These are phyloP conservation scores for Bothriochloa decipiens DNA, from an alignment of 176 grass and related monocot species.

Conservation along the genomic window DNA sequence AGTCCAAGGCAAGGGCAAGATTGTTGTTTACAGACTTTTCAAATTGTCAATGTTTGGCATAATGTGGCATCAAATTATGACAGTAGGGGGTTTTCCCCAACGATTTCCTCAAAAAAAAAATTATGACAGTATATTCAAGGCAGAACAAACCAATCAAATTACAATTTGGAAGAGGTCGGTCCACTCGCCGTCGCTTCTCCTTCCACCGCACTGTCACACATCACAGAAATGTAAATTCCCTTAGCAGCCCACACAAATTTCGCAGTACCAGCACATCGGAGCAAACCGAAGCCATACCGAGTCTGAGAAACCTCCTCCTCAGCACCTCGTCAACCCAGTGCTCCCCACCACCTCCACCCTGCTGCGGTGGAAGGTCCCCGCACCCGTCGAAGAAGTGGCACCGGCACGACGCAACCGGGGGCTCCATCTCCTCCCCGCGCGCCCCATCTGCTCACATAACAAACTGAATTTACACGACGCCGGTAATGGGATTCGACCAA, in stretches of 20 bases:
- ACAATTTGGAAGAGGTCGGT: slow-evolving; percentile 53
- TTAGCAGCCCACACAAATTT: slow-evolving; percentile 18
- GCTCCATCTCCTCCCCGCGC: slow-evolving; percentile 50
- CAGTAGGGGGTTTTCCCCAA: no score
- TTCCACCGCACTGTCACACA: slow-evolving; percentile 81
- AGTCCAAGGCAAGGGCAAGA: neutral
- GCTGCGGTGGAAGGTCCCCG: slow-evolving; percentile 38
- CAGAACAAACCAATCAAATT: slow-evolving; percentile 58
- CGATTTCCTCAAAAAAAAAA: no score
- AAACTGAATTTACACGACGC: neutral
- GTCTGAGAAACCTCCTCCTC: slow-evolving; percentile 65
- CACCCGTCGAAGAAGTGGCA: slow-evolving; percentile 95
- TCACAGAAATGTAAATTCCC: slow-evolving; percentile 27
- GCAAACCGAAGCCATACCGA: slow-evolving; percentile 25
- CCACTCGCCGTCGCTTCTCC: slow-evolving; percentile 63
- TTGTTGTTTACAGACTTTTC: neutral
- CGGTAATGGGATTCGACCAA: neutral
- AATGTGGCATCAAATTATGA: neutral
- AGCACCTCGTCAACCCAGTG: slow-evolving; percentile 95
- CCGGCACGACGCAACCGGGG: slow-evolving; percentile 64
- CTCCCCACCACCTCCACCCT: slow-evolving; percentile 44
- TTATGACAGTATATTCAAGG: neutral
- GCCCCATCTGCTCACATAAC: slow-evolving; percentile 49
- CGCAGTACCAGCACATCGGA: neutral
- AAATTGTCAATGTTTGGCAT: neutral